phyloP scores from a whole-genome alignment of 2,329 filamentous ascomycete species.

The Westerdykella ornata region DNA sequence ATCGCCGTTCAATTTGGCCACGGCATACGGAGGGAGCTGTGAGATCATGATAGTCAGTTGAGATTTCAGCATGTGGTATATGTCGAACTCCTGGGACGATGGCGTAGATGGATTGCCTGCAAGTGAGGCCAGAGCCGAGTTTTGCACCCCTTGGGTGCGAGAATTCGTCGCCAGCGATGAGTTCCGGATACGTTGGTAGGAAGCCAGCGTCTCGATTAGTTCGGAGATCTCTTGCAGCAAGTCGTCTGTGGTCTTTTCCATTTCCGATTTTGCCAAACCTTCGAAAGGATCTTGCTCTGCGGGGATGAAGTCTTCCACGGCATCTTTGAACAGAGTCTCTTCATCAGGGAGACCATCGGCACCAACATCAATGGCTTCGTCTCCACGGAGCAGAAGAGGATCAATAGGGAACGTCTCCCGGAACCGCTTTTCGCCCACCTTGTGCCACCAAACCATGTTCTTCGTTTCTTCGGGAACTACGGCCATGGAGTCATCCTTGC shows the following conservation, averaged over 20 bases:
- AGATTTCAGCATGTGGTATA: conserved; percentile 67
- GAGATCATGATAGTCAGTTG: conserved; percentile 69
- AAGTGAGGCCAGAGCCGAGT: conserved; percentile 52
- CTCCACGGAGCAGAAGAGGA: conserved; percentile 36
- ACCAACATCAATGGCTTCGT: conserved; percentile 33
- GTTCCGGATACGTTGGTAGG: conserved; percentile 73
- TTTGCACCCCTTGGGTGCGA: conserved; percentile 60
- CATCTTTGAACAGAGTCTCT: conserved; percentile 33
- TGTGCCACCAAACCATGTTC: conserved; percentile 70
- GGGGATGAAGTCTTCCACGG: conserved; percentile 35
- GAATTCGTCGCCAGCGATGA: conserved; percentile 59
- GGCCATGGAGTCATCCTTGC: conserved; percentile 64
- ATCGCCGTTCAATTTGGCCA: conserved; percentile 79
- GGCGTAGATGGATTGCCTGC: conserved; percentile 59
- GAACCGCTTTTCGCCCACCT: conserved; percentile 58
- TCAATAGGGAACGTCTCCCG: conserved; percentile 56
- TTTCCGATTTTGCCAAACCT: conserved; percentile 35
- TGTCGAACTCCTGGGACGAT: conserved; percentile 50
- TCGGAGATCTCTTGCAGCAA: conserved; percentile 67
- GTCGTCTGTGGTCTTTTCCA: conserved; percentile 60
- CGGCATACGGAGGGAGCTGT: conserved; percentile 72
- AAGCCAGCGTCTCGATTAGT: conserved; percentile 67
- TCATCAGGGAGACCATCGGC: conserved; percentile 34
- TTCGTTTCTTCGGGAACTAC: conserved; percentile 62
- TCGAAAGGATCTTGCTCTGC: conserved; percentile 19